Evolutionary conservation across 768 basidiomycete genomes (phyloP).

Genomic region (Phylloporus rhodoxanthus): DNA sequence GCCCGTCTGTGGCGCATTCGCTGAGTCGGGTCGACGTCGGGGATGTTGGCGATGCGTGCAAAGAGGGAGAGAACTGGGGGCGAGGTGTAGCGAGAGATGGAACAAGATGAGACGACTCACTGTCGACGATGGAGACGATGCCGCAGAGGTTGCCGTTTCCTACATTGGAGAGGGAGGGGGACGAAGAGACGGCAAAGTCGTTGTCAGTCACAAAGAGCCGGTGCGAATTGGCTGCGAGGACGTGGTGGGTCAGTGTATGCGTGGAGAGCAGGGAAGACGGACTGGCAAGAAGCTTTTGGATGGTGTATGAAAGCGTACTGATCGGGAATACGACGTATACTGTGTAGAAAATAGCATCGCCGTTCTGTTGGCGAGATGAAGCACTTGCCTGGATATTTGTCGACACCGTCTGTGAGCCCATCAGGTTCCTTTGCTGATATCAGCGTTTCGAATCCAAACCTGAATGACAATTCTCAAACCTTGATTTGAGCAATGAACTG

Average conservation of each 20-base stretch:
- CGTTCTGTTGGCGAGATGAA: neutral
- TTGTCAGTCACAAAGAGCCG: constrained; percentile 67
- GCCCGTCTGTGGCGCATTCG: constrained; percentile 78
- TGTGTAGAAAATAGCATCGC: constrained; percentile 20
- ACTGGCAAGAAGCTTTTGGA: constrained; percentile 82
- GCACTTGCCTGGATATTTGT: constrained; percentile 65
- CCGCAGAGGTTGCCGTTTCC: constrained; percentile 52
- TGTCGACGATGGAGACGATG: constrained; percentile 78
- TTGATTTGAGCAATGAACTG: constrained; percentile 71
- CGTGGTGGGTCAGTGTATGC: constrained; percentile 3
- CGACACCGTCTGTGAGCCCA: constrained; percentile 73
- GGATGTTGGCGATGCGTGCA: constrained; percentile 66
- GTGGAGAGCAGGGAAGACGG: constrained; percentile 24
- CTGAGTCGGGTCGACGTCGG: constrained; percentile 68
- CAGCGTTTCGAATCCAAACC: neutral
- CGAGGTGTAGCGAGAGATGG: neutral
- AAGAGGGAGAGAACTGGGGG: constrained; percentile 68
- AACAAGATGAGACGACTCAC: constrained; percentile 37
- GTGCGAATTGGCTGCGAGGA: constrained; percentile 63
- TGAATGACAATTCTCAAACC: constrained; percentile 32
- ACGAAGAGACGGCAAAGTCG: constrained; percentile 47
- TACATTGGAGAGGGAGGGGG: constrained; percentile 38
- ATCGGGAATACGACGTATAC: constrained; percentile 71
- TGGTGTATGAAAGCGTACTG: constrained; percentile 60
- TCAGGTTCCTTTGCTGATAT: constrained; percentile 47